Base-by-base conservation (phyloP, 2,329 filamentous ascomycete genomes). In the Bertia moriformis region DNA sequence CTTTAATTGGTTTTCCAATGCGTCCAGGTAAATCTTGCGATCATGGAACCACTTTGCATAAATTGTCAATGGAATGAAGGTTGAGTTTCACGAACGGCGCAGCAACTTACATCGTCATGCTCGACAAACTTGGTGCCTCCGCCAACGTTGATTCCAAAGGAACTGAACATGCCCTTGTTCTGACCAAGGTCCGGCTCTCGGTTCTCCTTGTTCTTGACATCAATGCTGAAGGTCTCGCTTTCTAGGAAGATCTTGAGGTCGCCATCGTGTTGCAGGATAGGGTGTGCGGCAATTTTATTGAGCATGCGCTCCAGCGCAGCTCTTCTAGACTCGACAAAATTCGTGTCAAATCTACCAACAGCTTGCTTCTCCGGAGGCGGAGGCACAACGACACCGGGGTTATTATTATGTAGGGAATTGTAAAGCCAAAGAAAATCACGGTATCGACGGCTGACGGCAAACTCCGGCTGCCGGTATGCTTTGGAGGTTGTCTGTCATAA, bases 371-470 rank as follows among this genome's bases (percentile, higher is more conserved):
- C 91, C 1, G 91, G 91, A 0, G 91, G 91, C 4, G 91, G 89
- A 0, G 91, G 91, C 12, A 98, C 85, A 19, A 98, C 87, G 27
- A 95, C 79, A 41, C 91, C 91, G 0, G 91, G 91, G 51, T 91
- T 95, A 57, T 93, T 98, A 44, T 78, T 81, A 56, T 96, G 91
- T 43, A 98, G 68, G 19, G 88, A 86, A 49, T 81, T 95, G 59
- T 98, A 98, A 19, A 98, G 76, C 91, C 91, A 98, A 39, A 98
- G 66, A 57, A 98, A 98, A 61, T 98, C 91, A 42, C 88, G 80
- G 59, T 96, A 98, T 53, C 91, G 77, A 49, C 91, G 74, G 52
- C 87, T 93, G 48, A 98, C 91, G 41, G 86, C 80, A 52, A 98
- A 96, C 53, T 94, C 88, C 39, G 84, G 70, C 51, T 89, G 83